Base-by-base conservation (phyloP, 1,284 basidiomycete genomes). In the Apiotrichum montevideense region DNA sequence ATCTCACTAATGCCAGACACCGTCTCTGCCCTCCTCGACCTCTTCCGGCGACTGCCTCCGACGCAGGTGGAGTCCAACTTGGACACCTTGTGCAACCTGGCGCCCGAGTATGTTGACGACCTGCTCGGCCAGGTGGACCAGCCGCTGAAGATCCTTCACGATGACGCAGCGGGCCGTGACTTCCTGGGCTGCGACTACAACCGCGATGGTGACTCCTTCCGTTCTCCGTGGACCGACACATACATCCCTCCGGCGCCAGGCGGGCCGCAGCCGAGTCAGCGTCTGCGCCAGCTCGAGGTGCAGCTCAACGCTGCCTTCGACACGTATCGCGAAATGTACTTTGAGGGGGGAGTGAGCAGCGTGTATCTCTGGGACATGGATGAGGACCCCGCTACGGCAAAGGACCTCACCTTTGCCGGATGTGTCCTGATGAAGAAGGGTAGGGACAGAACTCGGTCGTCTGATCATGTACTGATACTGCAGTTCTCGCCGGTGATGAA, bases 281-380 rank as follows among this genome's bases (percentile, higher is more conserved):
- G 87, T 66, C 82, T 98, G 57, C 83, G 96, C 54, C 88, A 94
- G 68, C 81, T 99, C 35, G 96, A 99, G 77, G 85, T 95, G 58
- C 81, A 87, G 29, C 89, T 95, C 43, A 98, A 98, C 71, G 88
- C 93, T 63, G 94, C 93, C 1, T 98, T 99, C 69, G 93, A 97
- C 72, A 93, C 92, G 2, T 99, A 99, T 74, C 85, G 94, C 46
- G 93, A 98, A 77, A 85, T 98, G 90, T 98, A 98, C 81, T 97
- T 85, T 76, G 95, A 98, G 75, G 93, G 94, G 5, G 96, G 96
- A 4, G 86, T 91, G 1, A 96, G 93, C n/a, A 93, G 89, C 15
- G 95, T 96, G 14, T 99, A 96, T 76, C 84, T 99, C 10, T 99
- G 96, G 96, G 96, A 98, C 71, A 81, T 95, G 21, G 94, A 97